A percentile compares a stretch with the other conserved stretches of the same genome.
These are phyloP conservation scores for Alternaria arborescens DNA, from an alignment of 2,329 filamentous ascomycete species.

Conservation along the genomic window DNA sequence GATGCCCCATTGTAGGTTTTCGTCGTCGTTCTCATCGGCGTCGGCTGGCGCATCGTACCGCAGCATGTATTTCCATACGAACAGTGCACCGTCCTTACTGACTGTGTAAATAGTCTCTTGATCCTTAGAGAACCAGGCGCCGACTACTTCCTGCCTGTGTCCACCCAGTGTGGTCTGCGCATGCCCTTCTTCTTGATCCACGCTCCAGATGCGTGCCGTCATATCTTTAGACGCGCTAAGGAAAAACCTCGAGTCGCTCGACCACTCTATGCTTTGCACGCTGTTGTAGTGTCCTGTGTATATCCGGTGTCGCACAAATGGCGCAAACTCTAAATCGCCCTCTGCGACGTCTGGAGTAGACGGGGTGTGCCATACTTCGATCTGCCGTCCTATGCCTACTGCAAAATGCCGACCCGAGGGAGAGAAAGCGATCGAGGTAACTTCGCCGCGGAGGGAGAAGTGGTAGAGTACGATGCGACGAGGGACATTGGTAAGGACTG, in stretches of 20 bases:
- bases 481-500: conserved; percentile 89
- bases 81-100: conserved; percentile 96
- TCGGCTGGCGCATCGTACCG: conserved; percentile 64
- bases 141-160: conserved; percentile 87
- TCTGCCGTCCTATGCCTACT: conserved; percentile 82
- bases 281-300: conserved; percentile 90
- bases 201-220: conserved; percentile 93
- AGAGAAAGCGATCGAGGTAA: conserved; percentile 87
- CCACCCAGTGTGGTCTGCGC: conserved; percentile 88
- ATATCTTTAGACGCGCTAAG: conserved; percentile 90
- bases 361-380: conserved; percentile 96
- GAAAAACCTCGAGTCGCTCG: conserved; percentile 93
- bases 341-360: conserved; percentile 84
- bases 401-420: conserved; percentile 92
- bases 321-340: conserved; percentile 91
- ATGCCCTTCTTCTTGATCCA: conserved; percentile 86
- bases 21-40: conserved; percentile 66
- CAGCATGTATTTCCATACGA: conserved; percentile 85
- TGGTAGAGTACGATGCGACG: conserved; percentile 89
- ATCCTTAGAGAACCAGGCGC: conserved; percentile 95
- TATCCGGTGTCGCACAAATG: conserved; percentile 87
- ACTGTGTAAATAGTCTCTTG: conserved; percentile 97
- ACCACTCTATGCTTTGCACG: conserved; percentile 91
- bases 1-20: conserved; percentile 87
- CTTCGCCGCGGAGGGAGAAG: conserved; percentile 88